These are phyloP conservation scores for Arthrobotrys sinensis DNA, from an alignment of 2,329 filamentous ascomycete genomes.

Conservation along the genomic window DNA sequence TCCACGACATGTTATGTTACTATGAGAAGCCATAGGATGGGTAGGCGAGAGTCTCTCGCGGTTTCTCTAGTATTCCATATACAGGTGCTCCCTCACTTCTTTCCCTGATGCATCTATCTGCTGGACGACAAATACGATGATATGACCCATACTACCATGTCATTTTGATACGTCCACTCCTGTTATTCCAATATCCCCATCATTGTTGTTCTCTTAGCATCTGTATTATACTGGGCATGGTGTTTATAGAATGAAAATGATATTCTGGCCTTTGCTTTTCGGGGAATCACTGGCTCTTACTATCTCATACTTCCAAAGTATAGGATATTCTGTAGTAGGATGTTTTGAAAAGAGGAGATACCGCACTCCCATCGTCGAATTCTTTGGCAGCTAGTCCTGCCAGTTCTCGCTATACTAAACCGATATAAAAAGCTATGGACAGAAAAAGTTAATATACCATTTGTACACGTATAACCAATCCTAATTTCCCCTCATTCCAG, in stretches of 20 bases:
- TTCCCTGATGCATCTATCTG: no score
- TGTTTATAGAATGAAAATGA: slow-evolving; percentile 9
- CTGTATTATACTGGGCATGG: slow-evolving; percentile 15
- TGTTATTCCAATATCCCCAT: neutral
- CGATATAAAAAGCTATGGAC: neutral
- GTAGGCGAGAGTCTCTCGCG: no score
- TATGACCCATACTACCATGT: neutral
- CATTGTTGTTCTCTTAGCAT: slow-evolving; percentile 1
- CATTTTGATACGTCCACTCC: neutral
- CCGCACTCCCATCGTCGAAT: slow-evolving; percentile 1
- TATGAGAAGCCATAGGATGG: no score
- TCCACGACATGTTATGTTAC: no score
- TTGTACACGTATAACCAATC: neutral
- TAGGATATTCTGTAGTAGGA: neutral
- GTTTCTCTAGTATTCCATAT: no score
- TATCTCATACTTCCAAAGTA: no score
- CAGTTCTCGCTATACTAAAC: neutral
- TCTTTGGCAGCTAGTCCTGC: neutral
- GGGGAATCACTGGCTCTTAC: neutral
- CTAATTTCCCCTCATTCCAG: neutral
- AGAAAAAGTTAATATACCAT: neutral
- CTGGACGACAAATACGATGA: no score
- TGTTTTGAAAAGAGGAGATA: slow-evolving; percentile 25
- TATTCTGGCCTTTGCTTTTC: neutral
- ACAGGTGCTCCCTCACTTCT: no score